phyloP scores from a whole-genome alignment of 305 asterid species.

The Nicotiana rustica region DNA sequence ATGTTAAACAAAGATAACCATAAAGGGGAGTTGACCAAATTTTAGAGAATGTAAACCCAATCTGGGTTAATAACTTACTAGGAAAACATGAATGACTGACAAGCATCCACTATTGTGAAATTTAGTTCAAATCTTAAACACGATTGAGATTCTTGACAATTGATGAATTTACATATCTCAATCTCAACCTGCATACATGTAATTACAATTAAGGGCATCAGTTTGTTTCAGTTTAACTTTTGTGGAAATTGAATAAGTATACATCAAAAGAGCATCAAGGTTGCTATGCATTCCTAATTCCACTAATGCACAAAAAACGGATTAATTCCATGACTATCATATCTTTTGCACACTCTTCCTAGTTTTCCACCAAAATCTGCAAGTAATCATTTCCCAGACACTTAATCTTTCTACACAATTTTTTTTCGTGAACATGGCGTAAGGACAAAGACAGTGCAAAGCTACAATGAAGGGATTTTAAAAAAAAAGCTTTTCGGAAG shows the following conservation, averaged over 20 bases:
- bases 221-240: not conserved
- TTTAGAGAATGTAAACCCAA: not conserved
- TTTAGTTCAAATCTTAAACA: not conserved
- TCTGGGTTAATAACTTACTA: not conserved
- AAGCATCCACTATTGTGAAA: not conserved
- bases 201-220: not conserved
- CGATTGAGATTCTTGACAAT: conserved; percentile 10
- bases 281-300: not conserved
- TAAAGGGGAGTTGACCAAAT: not conserved
- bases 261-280: not conserved
- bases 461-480: not conserved
- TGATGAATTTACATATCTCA: not conserved
- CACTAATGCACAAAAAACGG: not conserved
- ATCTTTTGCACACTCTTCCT: conserved; percentile 3
- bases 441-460: conserved; percentile 21
- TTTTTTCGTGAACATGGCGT: not conserved
- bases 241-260: not conserved
- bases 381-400: not conserved
- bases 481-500: not conserved
- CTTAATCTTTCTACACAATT: not conserved
- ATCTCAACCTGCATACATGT: not conserved
- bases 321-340: not conserved
- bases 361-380: not conserved
- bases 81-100: not conserved
- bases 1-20: conserved; percentile 16